phyloP scores from a whole-genome alignment of 1,284 basidiomycete species.

The Tetrapyrgos nigripes region DNA sequence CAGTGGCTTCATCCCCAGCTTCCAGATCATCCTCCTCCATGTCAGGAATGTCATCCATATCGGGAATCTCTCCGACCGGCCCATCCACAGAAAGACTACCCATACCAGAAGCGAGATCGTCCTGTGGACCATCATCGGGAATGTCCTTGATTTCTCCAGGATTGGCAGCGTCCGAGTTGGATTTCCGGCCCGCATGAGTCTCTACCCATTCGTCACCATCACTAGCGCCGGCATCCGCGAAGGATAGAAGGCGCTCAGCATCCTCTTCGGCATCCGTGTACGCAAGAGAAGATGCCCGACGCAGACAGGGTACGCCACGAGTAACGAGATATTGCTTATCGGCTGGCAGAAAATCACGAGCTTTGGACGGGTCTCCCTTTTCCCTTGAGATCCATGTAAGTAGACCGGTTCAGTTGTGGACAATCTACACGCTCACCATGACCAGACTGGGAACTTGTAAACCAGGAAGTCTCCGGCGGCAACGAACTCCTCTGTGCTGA shows the following conservation, averaged over 20 bases:
- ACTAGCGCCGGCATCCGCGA: constrained; percentile 62
- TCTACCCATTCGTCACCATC: constrained; percentile 88
- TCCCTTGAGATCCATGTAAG: constrained; percentile 63
- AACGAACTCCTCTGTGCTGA: constrained; percentile 86
- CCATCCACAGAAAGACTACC: constrained; percentile 49
- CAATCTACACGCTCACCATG: constrained; percentile 68
- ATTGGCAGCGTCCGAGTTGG: constrained; percentile 56
- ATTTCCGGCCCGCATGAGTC: constrained; percentile 79
- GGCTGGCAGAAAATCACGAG: constrained; percentile 89
- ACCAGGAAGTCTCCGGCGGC: constrained; percentile 93
- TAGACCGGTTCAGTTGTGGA: background rate
- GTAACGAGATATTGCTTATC: constrained; percentile 98
- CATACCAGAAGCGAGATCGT: constrained; percentile 46
- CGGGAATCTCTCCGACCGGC: constrained; percentile 14
- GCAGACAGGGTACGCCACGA: constrained; percentile 90
- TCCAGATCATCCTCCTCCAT: constrained; percentile 89
- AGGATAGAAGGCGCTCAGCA: constrained; percentile 86
- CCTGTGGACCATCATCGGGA: constrained; percentile 70
- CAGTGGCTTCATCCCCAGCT: constrained; percentile 86
- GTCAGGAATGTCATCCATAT: constrained; percentile 85
- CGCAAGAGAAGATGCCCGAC: constrained; percentile 89
- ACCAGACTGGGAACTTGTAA: constrained; percentile 97
- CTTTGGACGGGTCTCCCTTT: constrained; percentile 84
- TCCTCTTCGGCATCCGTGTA: constrained; percentile 97
- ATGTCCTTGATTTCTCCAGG: constrained; percentile 79